Conservation (phyloP, 2,329 filamentous ascomycete species). For the Alternaria sp. region DNA sequence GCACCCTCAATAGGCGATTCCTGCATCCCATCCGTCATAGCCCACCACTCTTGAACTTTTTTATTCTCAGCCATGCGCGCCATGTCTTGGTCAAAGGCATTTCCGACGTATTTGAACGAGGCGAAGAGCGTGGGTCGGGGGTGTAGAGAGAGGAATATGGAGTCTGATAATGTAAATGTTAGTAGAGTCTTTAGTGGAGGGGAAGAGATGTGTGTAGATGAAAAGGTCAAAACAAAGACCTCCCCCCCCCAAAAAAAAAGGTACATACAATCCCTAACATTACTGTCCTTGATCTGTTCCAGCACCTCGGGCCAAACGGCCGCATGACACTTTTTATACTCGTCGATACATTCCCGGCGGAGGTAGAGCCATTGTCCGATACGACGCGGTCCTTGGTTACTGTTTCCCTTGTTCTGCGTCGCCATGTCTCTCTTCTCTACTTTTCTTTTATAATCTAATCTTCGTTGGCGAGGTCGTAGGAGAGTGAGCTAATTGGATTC, state of each 20-base stretch:
- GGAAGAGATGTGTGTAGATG: neutral
- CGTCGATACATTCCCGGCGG: constrained; percentile 69
- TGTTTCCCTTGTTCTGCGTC: neutral
- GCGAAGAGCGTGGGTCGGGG: constrained; percentile 72
- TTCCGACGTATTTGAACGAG: constrained; percentile 80
- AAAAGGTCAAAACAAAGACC: neutral
- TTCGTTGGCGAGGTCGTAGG: neutral
- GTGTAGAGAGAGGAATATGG: constrained; percentile 72
- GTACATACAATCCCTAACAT: constrained; percentile 69
- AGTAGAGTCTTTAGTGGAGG: neutral
- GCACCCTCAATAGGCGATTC: constrained; percentile 64
- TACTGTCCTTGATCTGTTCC: constrained; percentile 76
- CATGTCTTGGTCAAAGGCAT: constrained; percentile 78
- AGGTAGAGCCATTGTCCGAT: constrained; percentile 78
- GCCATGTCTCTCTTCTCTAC: neutral
- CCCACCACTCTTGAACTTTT: constrained; percentile 81
- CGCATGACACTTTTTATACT: constrained; percentile 78
- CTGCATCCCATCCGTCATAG: constrained; percentile 80
- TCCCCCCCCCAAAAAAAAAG: constrained; percentile 53
- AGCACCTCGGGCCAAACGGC: constrained; percentile 80
- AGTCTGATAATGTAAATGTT: constrained; percentile 57
- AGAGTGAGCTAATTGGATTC: neutral
- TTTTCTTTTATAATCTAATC: neutral
- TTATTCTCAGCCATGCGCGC: constrained; percentile 75
- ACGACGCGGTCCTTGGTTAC: constrained; percentile 53